Evolutionary conservation across 108 stramenopile genomes (phyloP), one percentile per base, ranked within the genome.

Genomic region (Nitzschia sp.): DNA sequence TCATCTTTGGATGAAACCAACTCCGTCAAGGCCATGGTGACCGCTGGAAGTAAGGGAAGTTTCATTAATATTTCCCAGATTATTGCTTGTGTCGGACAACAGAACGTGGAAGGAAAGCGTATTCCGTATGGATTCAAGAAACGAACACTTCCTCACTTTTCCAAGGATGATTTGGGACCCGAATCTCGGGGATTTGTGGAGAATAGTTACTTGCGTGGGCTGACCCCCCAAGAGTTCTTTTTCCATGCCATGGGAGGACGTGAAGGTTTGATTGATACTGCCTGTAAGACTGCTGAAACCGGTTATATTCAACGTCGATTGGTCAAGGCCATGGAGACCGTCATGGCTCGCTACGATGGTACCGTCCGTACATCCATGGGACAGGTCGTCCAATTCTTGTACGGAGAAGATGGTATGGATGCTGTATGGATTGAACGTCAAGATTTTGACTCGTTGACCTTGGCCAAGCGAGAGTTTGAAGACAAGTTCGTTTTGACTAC

Each of bases 321-420:
- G 44, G 97, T 99, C 26, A 99, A 99, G 83, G 95, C 94, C 19
- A 94, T 99, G 90, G 98, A 99, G 77, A 95, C 96, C 29, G 91
- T 98, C 17, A 95, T 90, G 89, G 96, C 96, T 10, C 72, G 93
- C 66, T 99, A 99, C 78, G 98, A 99, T 73, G 94, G 96, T 59
- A 98, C 97, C 34, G 77, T 99, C 26, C 89, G 98, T 66, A 99
- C 95, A 37, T 78, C 84, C 20, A 78, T 83, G 21, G 96, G 95
- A 17, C 82, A 93, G 60, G 89, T 99, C 70, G 94, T 99, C 10
- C 98, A 99, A 72, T 99, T 99, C 77, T 78, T 98, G 53, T 99
- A 98, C 74, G 98, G 98, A 60, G 98, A 99, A 75, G 98, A 99
- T 76, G 98, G 98, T 15, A 98, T 98, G 97, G 97, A 99, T 80